phyloP scores from a whole-genome alignment of 2,329 filamentous ascomycete species.

The Ophiostoma populinum region DNA sequence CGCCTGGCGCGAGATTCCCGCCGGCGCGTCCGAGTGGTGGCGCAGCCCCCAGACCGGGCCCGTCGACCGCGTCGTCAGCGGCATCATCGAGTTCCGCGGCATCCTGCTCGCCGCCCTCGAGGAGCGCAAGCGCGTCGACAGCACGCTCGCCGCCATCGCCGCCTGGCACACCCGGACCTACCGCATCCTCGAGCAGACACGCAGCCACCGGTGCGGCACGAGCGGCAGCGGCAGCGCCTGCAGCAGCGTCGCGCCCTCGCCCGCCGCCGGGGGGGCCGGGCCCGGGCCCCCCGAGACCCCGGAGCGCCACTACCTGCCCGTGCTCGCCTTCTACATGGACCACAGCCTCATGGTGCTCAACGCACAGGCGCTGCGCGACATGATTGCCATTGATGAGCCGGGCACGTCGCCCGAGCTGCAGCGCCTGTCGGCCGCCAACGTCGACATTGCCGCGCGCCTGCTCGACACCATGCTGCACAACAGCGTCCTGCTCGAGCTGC shows the following conservation, averaged over 20 bases:
- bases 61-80: slow-evolving; percentile 13
- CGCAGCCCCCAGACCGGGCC: slow-evolving; percentile 11
- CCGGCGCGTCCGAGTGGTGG: slow-evolving; percentile 10
- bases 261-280: background rate
- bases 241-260: background rate
- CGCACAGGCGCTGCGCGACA: slow-evolving; percentile 13
- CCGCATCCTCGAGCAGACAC: slow-evolving; percentile 9
- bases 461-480: slow-evolving; percentile 11
- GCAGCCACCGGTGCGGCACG: slow-evolving; percentile 7
- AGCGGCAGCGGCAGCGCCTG: too few relatives aligned
- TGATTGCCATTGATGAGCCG: slow-evolving; percentile 9
- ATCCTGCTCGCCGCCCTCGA: slow-evolving; percentile 10
- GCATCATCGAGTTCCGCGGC: slow-evolving; percentile 12
- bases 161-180: slow-evolving; percentile 12
- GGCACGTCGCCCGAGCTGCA: slow-evolving; percentile 10
- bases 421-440: slow-evolving; percentile 8
- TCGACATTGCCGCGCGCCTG: slow-evolving; percentile 10
- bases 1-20: slow-evolving; percentile 9
- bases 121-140: slow-evolving; percentile 9
- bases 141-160: slow-evolving; percentile 10
- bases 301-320: slow-evolving; percentile 6
- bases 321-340: slow-evolving; percentile 14
- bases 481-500: slow-evolving; percentile 9
- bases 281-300: background rate
- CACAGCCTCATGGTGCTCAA: slow-evolving; percentile 15